Base-by-base conservation (phyloP, 306 rosid genomes). In the Vigna trinervia region DNA sequence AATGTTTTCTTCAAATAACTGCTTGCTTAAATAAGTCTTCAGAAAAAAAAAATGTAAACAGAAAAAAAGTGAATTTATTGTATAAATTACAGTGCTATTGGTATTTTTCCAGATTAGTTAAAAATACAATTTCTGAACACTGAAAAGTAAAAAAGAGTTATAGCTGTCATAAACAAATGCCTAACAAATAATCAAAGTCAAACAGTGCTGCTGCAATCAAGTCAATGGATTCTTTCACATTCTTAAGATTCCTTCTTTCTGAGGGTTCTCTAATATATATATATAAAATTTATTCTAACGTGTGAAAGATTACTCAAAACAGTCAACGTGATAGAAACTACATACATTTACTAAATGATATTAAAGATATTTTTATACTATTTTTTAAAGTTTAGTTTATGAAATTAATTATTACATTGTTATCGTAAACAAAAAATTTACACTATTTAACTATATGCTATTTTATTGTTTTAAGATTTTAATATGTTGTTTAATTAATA, bases 141-240 rank as follows among this genome's bases (percentile, higher is more conserved):
- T 70, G 50, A 59, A 46, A 45, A 60, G 61, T 63, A 9, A 36
- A 34, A 50, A 43, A 51, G 65, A 48, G 53, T 38, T 3, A 71
- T 39, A 13, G 12, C 23, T 60, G 36, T 39, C 46, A 15, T 61
- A 71, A 61, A 23, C 5, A 6, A 52, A 22, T 63, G 56, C 56
- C 39, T 51, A 57, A 63, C 74, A 72, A 51, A 62, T 51, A 62
- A 51, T 71, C 8, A 58, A 69, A 73, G 83, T 78, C 77, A 69
- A 57, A 28, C 3, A 57, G 6, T 58, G 64, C 36, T 48, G 51
- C 66, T 3, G n/a, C 50, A 54, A 23, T 34, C 12, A 71, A 71
- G 66, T 71, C 77, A 69, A 69, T 69, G 15, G 69, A 70, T 61
- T 69, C 78, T 56, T 68, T 74, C 64, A 67, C 57, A 56, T 68